A percentile compares a stretch with the other conserved stretches of the same genome.
Conservation (phyloP, 495 filamentous ascomycete species). For the Penicillium goetzii region DNA sequence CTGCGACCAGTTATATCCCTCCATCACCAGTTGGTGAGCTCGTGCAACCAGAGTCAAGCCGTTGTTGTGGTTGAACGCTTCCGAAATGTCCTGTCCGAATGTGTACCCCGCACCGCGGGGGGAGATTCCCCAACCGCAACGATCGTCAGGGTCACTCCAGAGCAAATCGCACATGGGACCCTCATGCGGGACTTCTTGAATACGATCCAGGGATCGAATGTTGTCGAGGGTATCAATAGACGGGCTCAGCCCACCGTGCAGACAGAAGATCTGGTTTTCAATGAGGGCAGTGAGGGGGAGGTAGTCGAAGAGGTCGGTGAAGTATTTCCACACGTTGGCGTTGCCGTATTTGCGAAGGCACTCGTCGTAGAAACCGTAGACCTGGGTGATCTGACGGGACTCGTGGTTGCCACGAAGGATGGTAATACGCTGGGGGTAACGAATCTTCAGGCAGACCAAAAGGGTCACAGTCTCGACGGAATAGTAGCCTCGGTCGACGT, state of each 20-base stretch:
- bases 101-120: slow-evolving; percentile 97
- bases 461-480: slow-evolving; percentile 95
- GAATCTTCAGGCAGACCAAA: slow-evolving; percentile 91
- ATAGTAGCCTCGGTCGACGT: slow-evolving; percentile 96
- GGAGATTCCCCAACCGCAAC: slow-evolving; percentile 98
- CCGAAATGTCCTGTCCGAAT: slow-evolving; percentile 98
- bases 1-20: slow-evolving; percentile 98
- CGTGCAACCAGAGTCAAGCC: slow-evolving; percentile 92
- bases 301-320: slow-evolving; percentile 98
- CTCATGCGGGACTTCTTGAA: slow-evolving; percentile 98
- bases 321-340: slow-evolving; percentile 99
- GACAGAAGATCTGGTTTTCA: slow-evolving; percentile 99
- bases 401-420: slow-evolving; percentile 97
- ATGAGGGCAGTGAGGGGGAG: slow-evolving; percentile 97
- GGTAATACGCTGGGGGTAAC: slow-evolving; percentile 94
- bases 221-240: slow-evolving; percentile 99
- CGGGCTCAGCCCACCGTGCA: slow-evolving; percentile 93
- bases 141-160: slow-evolving; percentile 97
- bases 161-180: slow-evolving; percentile 98
- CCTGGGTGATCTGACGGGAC: slow-evolving; percentile 95
- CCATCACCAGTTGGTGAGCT: slow-evolving; percentile 97
- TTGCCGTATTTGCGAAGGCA: slow-evolving; percentile 97
- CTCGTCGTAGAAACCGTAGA: slow-evolving; percentile 98
- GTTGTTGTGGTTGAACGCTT: slow-evolving; percentile 99
- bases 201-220: slow-evolving; percentile 91